phyloP scores from a whole-genome alignment of 108 stramenopile genomes.

The Epithemia pelagica region DNA sequence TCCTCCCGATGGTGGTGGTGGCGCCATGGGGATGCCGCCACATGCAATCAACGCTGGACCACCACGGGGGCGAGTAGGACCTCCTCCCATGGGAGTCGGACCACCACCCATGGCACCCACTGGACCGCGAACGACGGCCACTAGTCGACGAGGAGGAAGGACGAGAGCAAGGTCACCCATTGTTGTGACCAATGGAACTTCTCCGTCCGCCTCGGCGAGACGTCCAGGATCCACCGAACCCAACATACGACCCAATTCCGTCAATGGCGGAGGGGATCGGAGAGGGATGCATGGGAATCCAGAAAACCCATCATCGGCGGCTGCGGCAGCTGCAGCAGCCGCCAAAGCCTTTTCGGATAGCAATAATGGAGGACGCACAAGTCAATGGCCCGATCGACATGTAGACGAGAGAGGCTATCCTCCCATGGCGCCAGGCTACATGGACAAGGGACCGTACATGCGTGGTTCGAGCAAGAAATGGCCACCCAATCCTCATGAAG shows the following conservation, averaged over 20 bases:
- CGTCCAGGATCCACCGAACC: background rate
- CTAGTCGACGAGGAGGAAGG: constrained; percentile 44
- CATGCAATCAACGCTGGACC: constrained; percentile 8
- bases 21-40: constrained; percentile 1
- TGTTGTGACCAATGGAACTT: constrained; percentile 15
- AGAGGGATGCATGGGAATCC: background rate
- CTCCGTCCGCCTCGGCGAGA: background rate
- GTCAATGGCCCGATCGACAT: constrained; percentile 8
- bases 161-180: constrained; percentile 40
- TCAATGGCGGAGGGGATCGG: constrained; percentile 1
- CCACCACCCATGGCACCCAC: background rate
- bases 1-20: background rate
- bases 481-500: constrained; percentile 9
- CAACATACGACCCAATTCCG: background rate
- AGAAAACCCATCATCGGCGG: constrained; percentile 14
- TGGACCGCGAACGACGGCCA: constrained; percentile 24
- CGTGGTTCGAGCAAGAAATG: constrained; percentile 5
- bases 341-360: constrained; percentile 37
- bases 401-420: background rate
- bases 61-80: background rate
- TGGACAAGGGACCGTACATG: background rate
- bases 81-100: constrained; percentile 1
- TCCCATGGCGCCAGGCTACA: background rate
- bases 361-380: background rate
- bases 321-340: constrained; percentile 50